phyloP scores from a whole-genome alignment of 306 rosid genomes.

The Fagus sylvatica region DNA sequence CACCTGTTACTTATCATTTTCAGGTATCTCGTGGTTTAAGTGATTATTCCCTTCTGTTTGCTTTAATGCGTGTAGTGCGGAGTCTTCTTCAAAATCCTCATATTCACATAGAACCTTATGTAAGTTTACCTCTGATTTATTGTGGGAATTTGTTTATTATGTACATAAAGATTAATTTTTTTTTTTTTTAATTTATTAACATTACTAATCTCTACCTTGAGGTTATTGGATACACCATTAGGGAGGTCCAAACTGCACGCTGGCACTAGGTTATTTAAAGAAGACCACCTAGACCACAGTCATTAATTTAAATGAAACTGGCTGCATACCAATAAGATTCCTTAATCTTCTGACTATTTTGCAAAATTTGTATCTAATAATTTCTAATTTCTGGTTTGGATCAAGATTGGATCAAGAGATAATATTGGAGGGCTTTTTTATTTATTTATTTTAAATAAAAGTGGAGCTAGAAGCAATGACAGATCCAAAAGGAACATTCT shows the following conservation, averaged over 20 bases:
- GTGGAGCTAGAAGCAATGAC: neutral
- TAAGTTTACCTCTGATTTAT: slow-evolving; percentile 36
- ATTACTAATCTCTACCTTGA: neutral
- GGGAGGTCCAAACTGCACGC: neutral
- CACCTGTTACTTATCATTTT: slow-evolving; percentile 25
- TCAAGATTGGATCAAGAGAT: neutral
- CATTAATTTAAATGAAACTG: neutral
- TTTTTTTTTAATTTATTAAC: neutral
- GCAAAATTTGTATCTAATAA: neutral
- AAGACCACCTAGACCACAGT: neutral
- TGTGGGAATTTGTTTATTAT: neutral
- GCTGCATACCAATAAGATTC: slow-evolving; percentile 4
- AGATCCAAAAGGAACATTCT: neutral
- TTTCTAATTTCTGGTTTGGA: neutral
- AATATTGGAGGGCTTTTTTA: neutral
- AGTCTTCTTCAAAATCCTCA: slow-evolving; percentile 83
- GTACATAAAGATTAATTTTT: neutral
- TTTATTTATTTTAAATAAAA: neutral
- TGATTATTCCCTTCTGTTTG: slow-evolving; percentile 53
- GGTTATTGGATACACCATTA: neutral
- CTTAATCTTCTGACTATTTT: neutral
- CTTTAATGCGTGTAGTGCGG: slow-evolving; percentile 78
- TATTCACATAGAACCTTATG: slow-evolving; percentile 86
- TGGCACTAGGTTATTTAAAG: neutral
- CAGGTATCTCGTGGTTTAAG: slow-evolving; percentile 68